A percentile compares a stretch with the other conserved stretches of the same genome.
These are phyloP conservation scores for Aureobasidium pullulans DNA, from an alignment of 2,329 filamentous ascomycete species.

Conservation along the genomic window DNA sequence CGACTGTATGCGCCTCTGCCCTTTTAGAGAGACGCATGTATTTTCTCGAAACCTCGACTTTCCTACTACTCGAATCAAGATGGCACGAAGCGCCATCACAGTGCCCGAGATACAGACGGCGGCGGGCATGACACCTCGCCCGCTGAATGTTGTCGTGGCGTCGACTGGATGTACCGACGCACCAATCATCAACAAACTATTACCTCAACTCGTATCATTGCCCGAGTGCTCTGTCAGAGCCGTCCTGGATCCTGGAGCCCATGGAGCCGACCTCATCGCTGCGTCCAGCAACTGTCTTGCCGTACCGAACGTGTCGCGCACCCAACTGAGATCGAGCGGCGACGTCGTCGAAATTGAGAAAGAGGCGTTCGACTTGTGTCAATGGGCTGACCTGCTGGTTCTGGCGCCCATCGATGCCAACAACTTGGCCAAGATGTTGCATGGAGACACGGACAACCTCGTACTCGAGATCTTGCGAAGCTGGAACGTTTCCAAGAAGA, in stretches of 20 bases:
- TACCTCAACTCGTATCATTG: slow-evolving; percentile 25
- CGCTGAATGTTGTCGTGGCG: slow-evolving; percentile 30
- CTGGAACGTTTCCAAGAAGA: slow-evolving; percentile 81
- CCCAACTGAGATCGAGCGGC: slow-evolving; percentile 16
- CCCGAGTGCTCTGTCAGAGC: slow-evolving; percentile 28
- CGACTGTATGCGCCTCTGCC: slow-evolving; percentile 10
- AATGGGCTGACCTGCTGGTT: slow-evolving; percentile 83
- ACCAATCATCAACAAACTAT: slow-evolving; percentile 25
- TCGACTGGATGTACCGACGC: slow-evolving; percentile 27
- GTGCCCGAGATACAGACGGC: slow-evolving; percentile 12
- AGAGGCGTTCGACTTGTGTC: slow-evolving; percentile 59
- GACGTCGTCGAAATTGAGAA: slow-evolving; percentile 27
- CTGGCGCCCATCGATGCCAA: slow-evolving; percentile 80
- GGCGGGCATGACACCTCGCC: slow-evolving; percentile 6
- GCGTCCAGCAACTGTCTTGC: slow-evolving; percentile 27
- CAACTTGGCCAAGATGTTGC: slow-evolving; percentile 78
- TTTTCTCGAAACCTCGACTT: background rate
- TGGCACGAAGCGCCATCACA: slow-evolving; percentile 10
- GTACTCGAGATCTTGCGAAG: slow-evolving; percentile 73
- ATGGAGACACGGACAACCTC: slow-evolving; percentile 73
- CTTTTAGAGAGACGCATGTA: background rate
- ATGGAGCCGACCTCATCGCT: slow-evolving; percentile 26
- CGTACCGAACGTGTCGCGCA: slow-evolving; percentile 23
- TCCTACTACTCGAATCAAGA: background rate
- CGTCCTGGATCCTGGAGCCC: slow-evolving; percentile 28